These are phyloP conservation scores for Candida jianshihensis DNA, from an alignment of 805 yeast species.

Conservation along the genomic window DNA sequence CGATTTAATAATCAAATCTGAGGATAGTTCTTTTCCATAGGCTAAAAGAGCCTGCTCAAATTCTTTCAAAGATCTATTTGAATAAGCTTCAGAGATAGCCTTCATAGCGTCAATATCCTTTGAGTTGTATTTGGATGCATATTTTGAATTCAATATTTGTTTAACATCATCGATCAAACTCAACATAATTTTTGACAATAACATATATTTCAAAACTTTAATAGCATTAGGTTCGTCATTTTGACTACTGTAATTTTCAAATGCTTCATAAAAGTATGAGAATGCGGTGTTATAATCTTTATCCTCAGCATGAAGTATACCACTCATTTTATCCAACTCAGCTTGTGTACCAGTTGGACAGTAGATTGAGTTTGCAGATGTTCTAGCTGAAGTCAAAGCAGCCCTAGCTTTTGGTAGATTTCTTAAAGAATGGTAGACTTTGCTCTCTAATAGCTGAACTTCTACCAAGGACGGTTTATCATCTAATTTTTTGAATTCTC, in stretches of 20 bases:
- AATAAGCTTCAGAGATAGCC: slow-evolving; percentile 83
- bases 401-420: slow-evolving; percentile 90
- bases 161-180: slow-evolving; percentile 82
- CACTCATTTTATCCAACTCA: slow-evolving; percentile 90
- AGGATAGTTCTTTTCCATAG: slow-evolving; percentile 68
- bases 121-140: slow-evolving; percentile 66
- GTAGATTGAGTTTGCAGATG: slow-evolving; percentile 95
- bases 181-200: slow-evolving; percentile 88
- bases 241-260: slow-evolving; percentile 70
- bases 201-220: slow-evolving; percentile 83
- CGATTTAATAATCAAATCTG: slow-evolving; percentile 82
- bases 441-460: slow-evolving; percentile 86
- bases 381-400: slow-evolving; percentile 88
- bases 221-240: slow-evolving; percentile 61
- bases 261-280: slow-evolving; percentile 91
- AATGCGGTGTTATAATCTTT: slow-evolving; percentile 94
- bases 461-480: slow-evolving; percentile 94
- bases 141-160: slow-evolving; percentile 67
- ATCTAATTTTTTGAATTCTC: slow-evolving; percentile 87
- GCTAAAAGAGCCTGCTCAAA: slow-evolving; percentile 76
- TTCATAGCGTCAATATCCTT: slow-evolving; percentile 93
- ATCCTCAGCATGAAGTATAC: slow-evolving; percentile 93
- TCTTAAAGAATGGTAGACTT: slow-evolving; percentile 84
- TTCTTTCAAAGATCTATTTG: slow-evolving; percentile 83
- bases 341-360: slow-evolving; percentile 94